Base-by-base conservation (phyloP, 2,329 filamentous ascomycete species). In the Arthrocladium fulminans region DNA sequence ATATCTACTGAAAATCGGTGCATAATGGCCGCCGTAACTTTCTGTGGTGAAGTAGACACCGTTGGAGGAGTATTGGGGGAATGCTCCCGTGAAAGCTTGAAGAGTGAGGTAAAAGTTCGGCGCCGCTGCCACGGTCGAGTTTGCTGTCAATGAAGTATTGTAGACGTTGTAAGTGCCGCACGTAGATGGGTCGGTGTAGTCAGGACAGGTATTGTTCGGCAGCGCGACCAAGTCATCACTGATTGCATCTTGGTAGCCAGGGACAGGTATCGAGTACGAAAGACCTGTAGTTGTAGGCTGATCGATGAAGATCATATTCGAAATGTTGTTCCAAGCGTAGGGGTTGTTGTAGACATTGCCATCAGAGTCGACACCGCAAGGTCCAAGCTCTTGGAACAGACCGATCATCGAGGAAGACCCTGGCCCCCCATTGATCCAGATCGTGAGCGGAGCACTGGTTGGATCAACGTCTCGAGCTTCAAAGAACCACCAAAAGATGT, bases 211-310 rank as follows among this genome's bases (percentile, higher is more conserved):
- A 22, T 56, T 52, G 40, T 55, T 42, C 15, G 57, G 57, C 29
- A 59, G 34, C 22, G 52, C 23, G 12, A 59, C 50, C 2, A 57
- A 38, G 13, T 48, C 34, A n/a, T 42, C 47, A 6, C 44, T 51
- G 15, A 35, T 51, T 9, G 46, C 46, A 24, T 59, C 55, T 35
- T 42, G 19, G 45, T 57, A 59, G 6, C 42, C 57, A 8, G 57
- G 54, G 22, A 59, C 52, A 2, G 57, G 53, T 3, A 46, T 50
- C 2, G 69, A 54, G 59, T 81, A 81, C 9, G 73, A 78, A 57
- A 80, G 75, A 1, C 79, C 79, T 3, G 77, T 73, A 40, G 76
- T 73, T 8, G 71, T 74, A 7, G 78, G 83, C 61, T 86, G 76
- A 56, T 86, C 82, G 55, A 86, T 77, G 63, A 83, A 86, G 13